These are phyloP conservation scores for Cucurbita pepo DNA, from an alignment of 306 rosid species.

Conservation along the genomic window DNA sequence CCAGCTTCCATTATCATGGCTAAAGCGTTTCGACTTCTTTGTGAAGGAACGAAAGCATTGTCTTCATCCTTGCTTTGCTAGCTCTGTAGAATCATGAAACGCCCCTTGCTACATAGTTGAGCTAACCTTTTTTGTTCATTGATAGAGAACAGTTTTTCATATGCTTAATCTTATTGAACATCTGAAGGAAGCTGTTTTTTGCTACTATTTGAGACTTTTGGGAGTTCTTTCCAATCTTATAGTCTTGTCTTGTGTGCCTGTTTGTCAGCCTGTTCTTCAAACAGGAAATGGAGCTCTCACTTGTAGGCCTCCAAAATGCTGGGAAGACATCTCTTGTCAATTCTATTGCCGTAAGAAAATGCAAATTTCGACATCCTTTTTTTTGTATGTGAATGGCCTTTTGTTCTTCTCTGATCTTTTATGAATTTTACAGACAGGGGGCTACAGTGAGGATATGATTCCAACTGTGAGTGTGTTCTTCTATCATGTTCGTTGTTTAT, in stretches of 20 bases:
- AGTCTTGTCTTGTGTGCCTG: not conserved
- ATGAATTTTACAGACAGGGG: slow-evolving; percentile 62
- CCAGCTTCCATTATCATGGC: not conserved
- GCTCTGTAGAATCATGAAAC: not conserved
- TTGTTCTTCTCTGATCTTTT: slow-evolving; percentile 13
- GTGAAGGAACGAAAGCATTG: not conserved
- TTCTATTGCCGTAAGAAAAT: slow-evolving; percentile 70
- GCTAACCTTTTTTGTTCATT: not conserved
- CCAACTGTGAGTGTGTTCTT: slow-evolving; percentile 62
- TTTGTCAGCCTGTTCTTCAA: slow-evolving; percentile 60
- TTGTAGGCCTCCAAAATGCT: slow-evolving; percentile 94
- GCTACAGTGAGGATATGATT: slow-evolving; percentile 92
- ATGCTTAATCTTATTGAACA: not conserved
- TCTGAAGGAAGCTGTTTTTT: not conserved
- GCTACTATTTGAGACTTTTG: not conserved
- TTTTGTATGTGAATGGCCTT: not conserved
- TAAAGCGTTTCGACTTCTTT: not conserved
- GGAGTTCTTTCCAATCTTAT: not conserved
- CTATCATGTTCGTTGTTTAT: not conserved
- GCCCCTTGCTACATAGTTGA: not conserved
- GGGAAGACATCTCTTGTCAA: slow-evolving; percentile 88
- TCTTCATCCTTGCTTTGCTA: not conserved
- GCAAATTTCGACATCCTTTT: slow-evolving; percentile 1
- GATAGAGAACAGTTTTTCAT: not conserved
- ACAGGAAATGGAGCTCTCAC: slow-evolving; percentile 97